Base-by-base conservation (phyloP, 208 protist genomes). In the Trypanosoma boissoni region DNA sequence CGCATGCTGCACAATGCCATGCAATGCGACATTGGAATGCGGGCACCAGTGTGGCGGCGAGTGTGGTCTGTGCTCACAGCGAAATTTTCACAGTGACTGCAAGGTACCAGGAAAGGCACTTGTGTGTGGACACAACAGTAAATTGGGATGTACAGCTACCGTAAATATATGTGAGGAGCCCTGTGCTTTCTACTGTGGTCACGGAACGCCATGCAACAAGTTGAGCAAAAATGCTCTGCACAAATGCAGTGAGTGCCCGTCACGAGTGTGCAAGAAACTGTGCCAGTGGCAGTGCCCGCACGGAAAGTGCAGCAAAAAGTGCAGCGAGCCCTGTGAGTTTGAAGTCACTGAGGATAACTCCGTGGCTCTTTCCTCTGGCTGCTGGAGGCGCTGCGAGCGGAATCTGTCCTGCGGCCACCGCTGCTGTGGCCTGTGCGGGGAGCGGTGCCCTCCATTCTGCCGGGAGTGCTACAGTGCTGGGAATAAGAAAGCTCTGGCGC, bases 391-490 rank as follows among this genome's bases (percentile, higher is more conserved):
- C 20, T 87, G 80, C 48, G 6, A 9, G 1, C 41, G 72, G 12
- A 0, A 6, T 9, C 49, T 83, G 2, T 2, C 2, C 7, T 66
- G 59, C 52, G 26, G 16, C 9, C 52, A 80, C 34, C 34, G 31
- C 26, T 83, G 75, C 61, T 32, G 52, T 16, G 74, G 78, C n/a
- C 21, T 87, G 0, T 84, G 74, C 45, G 78, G 78, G n/a, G 78
- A 86, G 37, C n/a, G 20, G 8, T 87, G 80, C 48, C 74, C 74
- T 1, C 2, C 10, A 18, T 23, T 64, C 14, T 83, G 68, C 48
- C 41, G 31, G 43, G 27, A 20, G 10, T 86, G 74, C 51, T 48
- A 57, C 57, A 26, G 12, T 29, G 9, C 7, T 20, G n/a, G 16
- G 5, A 9, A 6, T 54, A 24, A 16, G 26, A 6, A 31, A 31